A percentile compares a stretch with the other conserved stretches of the same genome.
phyloP scores from a whole-genome alignment of 495 filamentous ascomycete species.

The Hyaloscypha bicolor region DNA sequence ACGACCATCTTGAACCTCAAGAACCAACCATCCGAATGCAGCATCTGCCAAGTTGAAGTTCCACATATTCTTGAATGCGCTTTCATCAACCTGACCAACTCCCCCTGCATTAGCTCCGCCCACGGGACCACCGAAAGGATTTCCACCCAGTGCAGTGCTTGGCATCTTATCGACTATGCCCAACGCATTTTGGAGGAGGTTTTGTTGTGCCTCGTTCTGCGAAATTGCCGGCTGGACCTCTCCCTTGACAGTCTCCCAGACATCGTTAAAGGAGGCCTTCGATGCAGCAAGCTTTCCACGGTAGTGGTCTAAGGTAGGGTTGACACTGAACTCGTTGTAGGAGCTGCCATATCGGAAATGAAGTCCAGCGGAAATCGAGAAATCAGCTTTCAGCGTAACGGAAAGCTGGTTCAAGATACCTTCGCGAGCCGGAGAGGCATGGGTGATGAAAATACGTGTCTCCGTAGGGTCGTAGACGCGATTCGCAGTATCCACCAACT shows the following conservation, averaged over 20 bases:
- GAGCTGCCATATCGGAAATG: constrained; percentile 99
- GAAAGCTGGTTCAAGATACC: constrained; percentile 98
- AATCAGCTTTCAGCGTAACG: constrained; percentile 96
- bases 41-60: constrained; percentile 99
- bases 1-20: constrained; percentile 90
- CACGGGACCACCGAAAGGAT: constrained; percentile 89
- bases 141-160: constrained; percentile 86
- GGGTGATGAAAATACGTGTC: constrained; percentile 96
- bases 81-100: constrained; percentile 93
- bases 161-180: constrained; percentile 97
- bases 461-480: constrained; percentile 98
- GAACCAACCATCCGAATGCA: constrained; percentile 91
- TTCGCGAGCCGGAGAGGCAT: constrained; percentile 95
- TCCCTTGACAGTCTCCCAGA: constrained; percentile 97
- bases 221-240: constrained; percentile 93
- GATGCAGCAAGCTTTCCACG: constrained; percentile 99
- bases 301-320: constrained; percentile 97
- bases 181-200: constrained; percentile 83
- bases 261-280: constrained; percentile 98
- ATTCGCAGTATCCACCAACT: constrained; percentile 96
- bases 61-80: constrained; percentile 99
- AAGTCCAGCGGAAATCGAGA: constrained; percentile 95
- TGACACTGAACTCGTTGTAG: constrained; percentile 99
- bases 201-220: constrained; percentile 91
- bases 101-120: constrained; percentile 65